Base-by-base conservation (phyloP, 257 asterid genomes). In the Salvia splendens region DNA sequence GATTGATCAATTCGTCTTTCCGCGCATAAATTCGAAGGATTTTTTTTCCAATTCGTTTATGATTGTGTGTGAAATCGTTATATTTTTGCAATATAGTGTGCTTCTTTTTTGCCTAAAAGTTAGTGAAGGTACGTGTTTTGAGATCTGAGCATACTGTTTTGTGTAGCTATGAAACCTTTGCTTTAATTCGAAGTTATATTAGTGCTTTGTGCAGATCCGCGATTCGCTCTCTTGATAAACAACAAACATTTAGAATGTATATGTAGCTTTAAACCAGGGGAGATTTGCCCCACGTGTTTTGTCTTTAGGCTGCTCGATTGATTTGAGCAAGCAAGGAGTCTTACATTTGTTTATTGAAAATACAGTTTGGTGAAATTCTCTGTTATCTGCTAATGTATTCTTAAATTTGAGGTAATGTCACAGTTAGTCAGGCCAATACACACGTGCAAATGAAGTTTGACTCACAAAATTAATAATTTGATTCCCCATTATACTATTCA, bases 201-300 rank as follows among this genome's bases (percentile, higher is more conserved):
- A 52, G 42, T n/a, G 68, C 73, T 40, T 70, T 58, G 60, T 71
- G 73, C 75, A 77, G 81, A 82, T 82, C 84, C 84, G 49, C 32
- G n/a, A 54, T 71, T 79, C 73, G 42, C 77, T 77, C 78, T 78
- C 76, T 77, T 67, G 78, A 46, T 50, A 53, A 7, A 17, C 53
- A 38, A 68, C 61, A 69, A 60, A 53, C 64, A 17, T 47, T 65
- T 53, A 17, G 76, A 50, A 47, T 75, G 52, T 68, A 61, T 40
- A 36, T 36, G 12, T 43, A n/a, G 5, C 64, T 32, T 68, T 35
- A 49, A 68, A 63, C 49, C 16, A 17, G 32, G 36, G 66, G 57
- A 49, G 51, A 58, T 53, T 48, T 76, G 51, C 54, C 17, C 46
- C 76, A 62, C 76, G 71, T 70, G 65, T 43, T 76, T 33, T 70